Percentiles rank a stretch among this genome's conserved stretches.
Evolutionary conservation across 139 green algal species (phyloP).

Genomic region (Tetradesmus obliquus): DNA sequence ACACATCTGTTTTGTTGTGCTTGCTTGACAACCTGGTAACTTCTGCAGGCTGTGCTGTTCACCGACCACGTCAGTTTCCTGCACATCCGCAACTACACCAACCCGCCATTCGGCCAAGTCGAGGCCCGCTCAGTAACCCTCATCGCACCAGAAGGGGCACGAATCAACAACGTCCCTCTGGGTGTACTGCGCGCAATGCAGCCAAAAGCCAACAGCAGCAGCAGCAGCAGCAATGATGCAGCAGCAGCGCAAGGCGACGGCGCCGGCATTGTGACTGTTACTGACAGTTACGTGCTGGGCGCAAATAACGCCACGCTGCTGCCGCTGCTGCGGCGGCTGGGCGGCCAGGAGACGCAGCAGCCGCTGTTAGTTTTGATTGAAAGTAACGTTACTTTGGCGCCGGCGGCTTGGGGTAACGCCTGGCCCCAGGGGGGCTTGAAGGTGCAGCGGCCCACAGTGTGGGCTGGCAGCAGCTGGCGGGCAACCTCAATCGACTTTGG

Average conservation of each 20-base stretch:
- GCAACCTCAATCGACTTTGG: slow-evolving; percentile 1
- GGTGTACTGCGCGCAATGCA: neutral
- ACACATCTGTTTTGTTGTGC: neutral
- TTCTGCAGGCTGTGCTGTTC: neutral
- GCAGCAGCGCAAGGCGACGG: neutral
- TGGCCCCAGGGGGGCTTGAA: neutral
- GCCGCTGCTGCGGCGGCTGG: neutral
- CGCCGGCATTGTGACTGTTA: slow-evolving; percentile 1
- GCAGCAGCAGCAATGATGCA: neutral
- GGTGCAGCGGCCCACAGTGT: neutral
- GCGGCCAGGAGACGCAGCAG: neutral
- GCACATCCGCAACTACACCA: neutral
- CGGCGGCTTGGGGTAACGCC: neutral
- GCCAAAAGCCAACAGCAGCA: neutral
- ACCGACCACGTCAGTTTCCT: slow-evolving; percentile 14
- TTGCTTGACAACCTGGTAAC: neutral
- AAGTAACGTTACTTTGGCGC: neutral
- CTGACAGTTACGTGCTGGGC: slow-evolving; percentile 18
- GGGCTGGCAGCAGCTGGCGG: slow-evolving; percentile 10
- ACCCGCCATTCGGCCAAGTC: neutral
- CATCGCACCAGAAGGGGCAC: neutral
- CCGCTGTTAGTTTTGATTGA: slow-evolving; percentile 2
- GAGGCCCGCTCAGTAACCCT: neutral
- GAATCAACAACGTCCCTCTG: neutral
- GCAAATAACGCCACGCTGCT: neutral